phyloP scores from a whole-genome alignment of 202 grass and related monocot species.

The Schoenoplectus triqueter region DNA sequence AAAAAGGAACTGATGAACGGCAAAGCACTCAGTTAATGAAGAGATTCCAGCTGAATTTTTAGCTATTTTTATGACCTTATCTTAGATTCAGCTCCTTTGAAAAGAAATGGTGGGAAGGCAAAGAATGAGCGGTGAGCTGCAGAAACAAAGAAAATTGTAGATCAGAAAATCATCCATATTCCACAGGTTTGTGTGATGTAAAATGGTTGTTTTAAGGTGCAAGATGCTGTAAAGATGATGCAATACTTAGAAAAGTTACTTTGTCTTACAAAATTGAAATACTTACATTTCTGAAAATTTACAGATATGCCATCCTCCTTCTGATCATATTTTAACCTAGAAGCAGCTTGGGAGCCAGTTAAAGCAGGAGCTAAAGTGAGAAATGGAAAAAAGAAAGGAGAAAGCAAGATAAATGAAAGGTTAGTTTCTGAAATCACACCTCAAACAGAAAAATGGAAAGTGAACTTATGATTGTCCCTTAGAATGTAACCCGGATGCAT shows the following conservation, averaged over 20 bases:
- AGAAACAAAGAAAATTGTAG: constrained; percentile 6
- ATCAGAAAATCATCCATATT: background rate
- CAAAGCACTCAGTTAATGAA: constrained; percentile 14
- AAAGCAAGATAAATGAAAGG: background rate
- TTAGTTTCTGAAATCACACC: constrained; percentile 21
- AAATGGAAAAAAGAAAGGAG: background rate
- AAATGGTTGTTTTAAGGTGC: constrained; percentile 7
- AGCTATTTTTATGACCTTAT: constrained; percentile 17
- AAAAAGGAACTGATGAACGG: background rate
- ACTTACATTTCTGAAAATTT: constrained; percentile 61
- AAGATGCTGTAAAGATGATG: background rate
- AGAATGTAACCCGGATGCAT: background rate
- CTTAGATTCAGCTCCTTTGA: constrained; percentile 47
- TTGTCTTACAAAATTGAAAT: background rate
- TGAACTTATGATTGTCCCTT: background rate
- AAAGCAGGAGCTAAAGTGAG: constrained; percentile 50
- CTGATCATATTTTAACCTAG: constrained; percentile 38
- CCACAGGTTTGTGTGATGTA: background rate
- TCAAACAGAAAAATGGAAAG: background rate
- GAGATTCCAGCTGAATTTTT: constrained; percentile 10
- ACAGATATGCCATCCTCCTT: constrained; percentile 41
- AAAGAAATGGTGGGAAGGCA: constrained; percentile 54
- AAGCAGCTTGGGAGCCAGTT: constrained; percentile 40
- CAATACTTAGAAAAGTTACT: background rate
- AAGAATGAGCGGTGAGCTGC: constrained; percentile 70